phyloP scores from a whole-genome alignment of 345 rosid genomes.

The Orychophragmus violaceus region DNA sequence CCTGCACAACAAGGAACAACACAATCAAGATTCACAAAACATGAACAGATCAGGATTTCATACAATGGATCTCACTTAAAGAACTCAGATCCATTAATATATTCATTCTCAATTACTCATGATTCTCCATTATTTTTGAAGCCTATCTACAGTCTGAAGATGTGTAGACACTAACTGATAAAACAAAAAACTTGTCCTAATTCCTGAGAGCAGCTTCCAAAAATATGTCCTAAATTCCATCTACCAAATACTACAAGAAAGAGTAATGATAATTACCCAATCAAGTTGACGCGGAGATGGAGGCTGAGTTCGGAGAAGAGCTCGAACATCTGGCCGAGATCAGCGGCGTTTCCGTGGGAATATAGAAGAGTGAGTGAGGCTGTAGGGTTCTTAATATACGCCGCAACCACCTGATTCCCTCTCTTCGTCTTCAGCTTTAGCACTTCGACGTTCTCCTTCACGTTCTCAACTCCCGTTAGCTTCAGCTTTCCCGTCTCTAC shows the following conservation, averaged over 20 bases:
- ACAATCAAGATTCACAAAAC: background rate
- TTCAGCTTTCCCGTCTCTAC: constrained; percentile 42
- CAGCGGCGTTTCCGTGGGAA: constrained; percentile 97
- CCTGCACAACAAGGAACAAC: constrained; percentile 34
- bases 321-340: constrained; percentile 89
- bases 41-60: background rate
- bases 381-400: constrained; percentile 64
- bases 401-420: constrained; percentile 76
- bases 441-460: constrained; percentile 63
- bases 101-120: background rate
- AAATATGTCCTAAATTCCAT: background rate
- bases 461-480: constrained; percentile 44
- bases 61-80: background rate
- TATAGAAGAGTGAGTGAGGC: constrained; percentile 76
- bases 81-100: background rate
- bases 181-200: background rate
- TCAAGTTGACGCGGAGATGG: constrained; percentile 76
- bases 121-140: background rate
- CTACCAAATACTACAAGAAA: background rate
- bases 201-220: background rate
- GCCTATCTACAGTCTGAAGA: background rate
- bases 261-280: constrained; percentile 46
- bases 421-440: constrained; percentile 64
- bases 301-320: constrained; percentile 65
- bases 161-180: background rate